Evolutionary conservation across 441 rosid species (phyloP).

Genomic region (Gossypium gossypioides): DNA sequence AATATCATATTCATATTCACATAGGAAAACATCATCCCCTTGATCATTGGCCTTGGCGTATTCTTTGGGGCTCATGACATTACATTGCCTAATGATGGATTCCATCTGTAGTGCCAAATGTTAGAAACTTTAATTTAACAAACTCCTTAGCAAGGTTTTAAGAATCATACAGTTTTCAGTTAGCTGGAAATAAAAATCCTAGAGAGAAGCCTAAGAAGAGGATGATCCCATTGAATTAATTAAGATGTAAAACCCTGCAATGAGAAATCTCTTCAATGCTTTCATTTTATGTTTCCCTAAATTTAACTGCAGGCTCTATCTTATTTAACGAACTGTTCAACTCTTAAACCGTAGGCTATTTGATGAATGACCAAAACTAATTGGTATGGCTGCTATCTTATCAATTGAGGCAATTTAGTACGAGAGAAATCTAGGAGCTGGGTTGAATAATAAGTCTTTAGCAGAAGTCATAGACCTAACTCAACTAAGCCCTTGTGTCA

Average conservation of each 20-base stretch:
- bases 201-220: neutral
- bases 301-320: neutral
- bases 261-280: neutral
- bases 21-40: slow-evolving; percentile 83
- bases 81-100: slow-evolving; percentile 69
- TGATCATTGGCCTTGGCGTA: slow-evolving; percentile 56
- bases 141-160: neutral
- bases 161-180: neutral
- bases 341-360: neutral
- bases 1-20: slow-evolving; percentile 89
- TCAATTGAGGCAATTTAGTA: neutral
- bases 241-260: neutral
- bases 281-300: neutral
- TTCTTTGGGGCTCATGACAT: slow-evolving; percentile 61
- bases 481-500: neutral
- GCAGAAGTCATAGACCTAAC: neutral
- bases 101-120: slow-evolving; percentile 51
- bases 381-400: neutral
- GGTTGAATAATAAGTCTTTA: neutral
- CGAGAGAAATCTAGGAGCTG: neutral
- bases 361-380: neutral
- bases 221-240: neutral
- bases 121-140: neutral
- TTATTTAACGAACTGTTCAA: neutral
- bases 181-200: neutral